Evolutionary conservation across 176 grass and related monocot species (phyloP), one percentile per base, ranked within the genome.

Genomic region (Aegilops tauschii): DNA sequence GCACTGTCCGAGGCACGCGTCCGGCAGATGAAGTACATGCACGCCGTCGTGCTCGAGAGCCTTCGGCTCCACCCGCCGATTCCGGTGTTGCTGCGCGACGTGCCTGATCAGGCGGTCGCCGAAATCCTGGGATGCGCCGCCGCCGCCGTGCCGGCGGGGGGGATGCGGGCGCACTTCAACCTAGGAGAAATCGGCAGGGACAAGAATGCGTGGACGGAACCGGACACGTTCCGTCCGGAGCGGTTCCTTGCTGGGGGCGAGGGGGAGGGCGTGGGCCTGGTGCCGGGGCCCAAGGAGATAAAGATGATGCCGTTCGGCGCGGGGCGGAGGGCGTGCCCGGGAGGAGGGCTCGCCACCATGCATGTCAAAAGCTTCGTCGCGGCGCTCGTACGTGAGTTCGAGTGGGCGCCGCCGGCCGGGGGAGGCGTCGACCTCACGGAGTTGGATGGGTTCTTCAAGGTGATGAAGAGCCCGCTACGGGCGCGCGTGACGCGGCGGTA

Each of bases 231-330:
- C 83, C 67, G 69, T 37, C 92, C 89, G 30, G 92, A 94, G 81
- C 67, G 92, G 37, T 93, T 93, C 82, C 3, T 90, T 29, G 69
- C 71, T 21, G 88, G 83, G 8, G 91, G 88, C 2, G 78, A 90
- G 45, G 82, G 66, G 1, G 62, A 49, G 40, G 62, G 63, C 6
- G 79, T 81, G 6, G 27, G 47, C 47, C 13, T 50, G 4, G 47
- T 50, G 47, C 47, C 47, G 13, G 47, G 47, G 47, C 47, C 47
- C 13, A 50, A 50, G 47, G 47, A 50, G 47, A 50, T 50, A 12
- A 50, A 50, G 47, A 16, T 50, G 47, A 50, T 50, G 47, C 47
- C 47, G 47, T 49, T 49, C 1, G 47, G 47, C 47, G 47, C 47
- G 3, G 47, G 47, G 47, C 47, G 47, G 47, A 50, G 47, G 47